These are phyloP conservation scores for Staphylotrichum tortipilum DNA, from an alignment of 495 filamentous ascomycete genomes.

Conservation along the genomic window DNA sequence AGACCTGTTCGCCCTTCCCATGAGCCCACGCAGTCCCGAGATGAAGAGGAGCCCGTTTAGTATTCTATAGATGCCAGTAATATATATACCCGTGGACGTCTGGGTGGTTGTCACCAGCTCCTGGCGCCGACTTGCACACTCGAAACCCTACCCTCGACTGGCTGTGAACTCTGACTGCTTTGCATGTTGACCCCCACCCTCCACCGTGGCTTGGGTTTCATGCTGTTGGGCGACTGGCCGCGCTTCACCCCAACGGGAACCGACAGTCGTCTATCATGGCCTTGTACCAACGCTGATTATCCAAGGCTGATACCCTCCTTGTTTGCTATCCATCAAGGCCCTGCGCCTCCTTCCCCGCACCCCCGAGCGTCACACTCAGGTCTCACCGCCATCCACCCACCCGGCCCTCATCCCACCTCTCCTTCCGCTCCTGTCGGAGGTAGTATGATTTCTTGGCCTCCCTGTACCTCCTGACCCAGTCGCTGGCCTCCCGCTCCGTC, in stretches of 20 bases:
- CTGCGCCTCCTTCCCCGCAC: too few species aligned
- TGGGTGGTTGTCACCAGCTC: not conserved
- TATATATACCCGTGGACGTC: not conserved
- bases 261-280: too few species aligned
- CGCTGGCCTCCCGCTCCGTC: slow-evolving; percentile 67
- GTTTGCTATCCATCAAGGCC: too few species aligned
- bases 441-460: slow-evolving; percentile 68
- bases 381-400: slow-evolving; percentile 83
- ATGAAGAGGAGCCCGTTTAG: slow-evolving; percentile 67
- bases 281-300: too few species aligned
- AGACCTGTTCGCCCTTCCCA: slow-evolving; percentile 69
- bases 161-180: too few species aligned
- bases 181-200: too few species aligned
- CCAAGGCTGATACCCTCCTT: too few species aligned
- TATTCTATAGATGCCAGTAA: slow-evolving; percentile 24
- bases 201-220: too few species aligned
- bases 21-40: slow-evolving; percentile 73
- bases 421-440: slow-evolving; percentile 69
- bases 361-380: too few species aligned
- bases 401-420: slow-evolving; percentile 88
- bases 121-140: not conserved
- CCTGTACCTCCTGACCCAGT: slow-evolving; percentile 74
- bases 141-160: too few species aligned
- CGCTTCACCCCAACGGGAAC: too few species aligned
- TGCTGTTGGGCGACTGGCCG: too few species aligned